phyloP scores from a whole-genome alignment of 306 rosid species.

The Betula pendula region DNA sequence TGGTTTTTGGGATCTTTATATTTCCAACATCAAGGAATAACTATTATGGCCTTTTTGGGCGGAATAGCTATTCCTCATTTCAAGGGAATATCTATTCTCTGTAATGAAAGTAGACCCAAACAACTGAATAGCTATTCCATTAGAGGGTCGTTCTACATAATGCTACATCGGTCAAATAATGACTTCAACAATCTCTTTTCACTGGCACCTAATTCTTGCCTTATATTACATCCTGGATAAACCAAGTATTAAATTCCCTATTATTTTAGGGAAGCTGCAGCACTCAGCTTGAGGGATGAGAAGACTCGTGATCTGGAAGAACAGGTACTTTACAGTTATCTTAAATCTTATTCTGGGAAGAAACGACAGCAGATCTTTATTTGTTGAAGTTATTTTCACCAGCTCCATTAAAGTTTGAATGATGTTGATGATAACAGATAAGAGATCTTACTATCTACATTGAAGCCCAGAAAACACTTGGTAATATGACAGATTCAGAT shows the following conservation, averaged over 20 bases:
- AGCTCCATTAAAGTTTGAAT: constrained; percentile 24
- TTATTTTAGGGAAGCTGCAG: constrained; percentile 63
- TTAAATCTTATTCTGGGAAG: constrained; percentile 16
- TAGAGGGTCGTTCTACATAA: no score
- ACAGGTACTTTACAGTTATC: constrained; percentile 60
- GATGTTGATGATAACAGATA: constrained; percentile 52
- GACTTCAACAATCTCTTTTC: background rate
- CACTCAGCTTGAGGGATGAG: constrained; percentile 49
- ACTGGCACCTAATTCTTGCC: constrained; percentile 15
- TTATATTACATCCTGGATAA: background rate
- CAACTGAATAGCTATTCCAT: no score
- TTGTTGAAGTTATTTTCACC: no score
- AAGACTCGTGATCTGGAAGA: constrained; percentile 77
- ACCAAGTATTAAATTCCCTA: constrained; percentile 22
- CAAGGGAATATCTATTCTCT: no score
- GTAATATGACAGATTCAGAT: constrained; percentile 60
- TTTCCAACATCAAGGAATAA: no score
- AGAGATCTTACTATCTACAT: constrained; percentile 76
- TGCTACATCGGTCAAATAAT: no score
- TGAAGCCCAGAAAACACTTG: constrained; percentile 75
- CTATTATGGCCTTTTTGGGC: no score
- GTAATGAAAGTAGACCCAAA: no score
- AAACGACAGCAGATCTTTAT: background rate
- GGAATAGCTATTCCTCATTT: no score
- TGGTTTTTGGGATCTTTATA: no score